Evolutionary conservation across 305 asterid species (phyloP).

Genomic region (Fraxinus angustifolia): DNA sequence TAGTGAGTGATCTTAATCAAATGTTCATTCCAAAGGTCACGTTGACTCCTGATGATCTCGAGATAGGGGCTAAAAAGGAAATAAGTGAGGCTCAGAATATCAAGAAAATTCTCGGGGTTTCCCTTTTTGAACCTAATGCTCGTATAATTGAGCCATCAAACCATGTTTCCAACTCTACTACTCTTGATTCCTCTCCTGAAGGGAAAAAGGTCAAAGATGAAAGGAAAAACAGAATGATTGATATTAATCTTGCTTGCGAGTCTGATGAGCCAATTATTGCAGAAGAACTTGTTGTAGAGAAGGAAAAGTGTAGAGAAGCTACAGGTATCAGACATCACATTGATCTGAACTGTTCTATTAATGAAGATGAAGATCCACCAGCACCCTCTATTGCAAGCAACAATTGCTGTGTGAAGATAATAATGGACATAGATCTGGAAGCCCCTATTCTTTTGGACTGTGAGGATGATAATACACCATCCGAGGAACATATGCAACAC

Average conservation of each 20-base stretch:
- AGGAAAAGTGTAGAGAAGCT: constrained; percentile 27
- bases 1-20: constrained; percentile 49
- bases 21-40: constrained; percentile 23
- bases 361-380: constrained; percentile 59
- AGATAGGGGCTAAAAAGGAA: constrained; percentile 29
- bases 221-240: constrained; percentile 47
- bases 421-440: constrained; percentile 67
- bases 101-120: constrained; percentile 66
- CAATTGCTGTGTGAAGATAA: constrained; percentile 27
- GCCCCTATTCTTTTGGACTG: constrained; percentile 47
- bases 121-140: constrained; percentile 50
- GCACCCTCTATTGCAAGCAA: constrained; percentile 42
- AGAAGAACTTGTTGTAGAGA: constrained; percentile 35
- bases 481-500: constrained; percentile 24
- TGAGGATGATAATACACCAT: constrained; percentile 44
- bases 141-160: constrained; percentile 32
- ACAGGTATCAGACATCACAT: constrained; percentile 38
- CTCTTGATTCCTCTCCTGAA: constrained; percentile 23
- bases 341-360: constrained; percentile 69
- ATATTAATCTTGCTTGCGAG: constrained; percentile 71
- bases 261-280: constrained; percentile 45
- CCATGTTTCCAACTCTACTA: constrained; percentile 32
- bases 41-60: constrained; percentile 30
- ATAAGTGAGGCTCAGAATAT: constrained; percentile 31
- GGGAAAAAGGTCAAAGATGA: constrained; percentile 30